A percentile compares a stretch with the other conserved stretches of the same genome.
Evolutionary conservation across 1,284 basidiomycete genomes (phyloP).

Genomic region (Apiotrichum gracile): DNA sequence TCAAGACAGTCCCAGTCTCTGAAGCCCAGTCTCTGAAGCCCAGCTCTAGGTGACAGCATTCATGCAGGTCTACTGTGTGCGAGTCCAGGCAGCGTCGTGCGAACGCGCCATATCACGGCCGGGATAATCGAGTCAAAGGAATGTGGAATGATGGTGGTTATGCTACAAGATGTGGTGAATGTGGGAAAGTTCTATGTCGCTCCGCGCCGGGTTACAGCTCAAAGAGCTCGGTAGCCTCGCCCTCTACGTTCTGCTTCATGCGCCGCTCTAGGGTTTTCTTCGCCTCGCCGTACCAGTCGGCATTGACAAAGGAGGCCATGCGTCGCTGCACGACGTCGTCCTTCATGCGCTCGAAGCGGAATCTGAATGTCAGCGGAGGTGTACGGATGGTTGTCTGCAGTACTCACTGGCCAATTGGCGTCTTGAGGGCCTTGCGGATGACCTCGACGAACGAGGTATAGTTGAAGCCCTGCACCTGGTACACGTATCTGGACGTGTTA

Average conservation of each 20-base stretch:
- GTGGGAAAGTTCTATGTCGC: too few relatives aligned
- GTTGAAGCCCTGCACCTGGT: constrained; percentile 17
- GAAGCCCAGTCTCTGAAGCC: too few relatives aligned
- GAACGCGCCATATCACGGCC: too few relatives aligned
- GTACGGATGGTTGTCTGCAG: too few relatives aligned
- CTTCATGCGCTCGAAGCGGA: constrained; percentile 4
- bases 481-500: constrained; percentile 10
- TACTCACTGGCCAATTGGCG: constrained; percentile 14
- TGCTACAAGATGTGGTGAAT: too few relatives aligned
- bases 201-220: neutral
- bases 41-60: too few relatives aligned
- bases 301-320: constrained; percentile 11
- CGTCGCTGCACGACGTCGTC: constrained; percentile 14
- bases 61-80: too few relatives aligned
- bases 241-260: constrained; percentile 14
- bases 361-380: neutral
- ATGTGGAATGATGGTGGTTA: too few relatives aligned
- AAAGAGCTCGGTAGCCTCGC: neutral
- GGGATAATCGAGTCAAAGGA: too few relatives aligned
- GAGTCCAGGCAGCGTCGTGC: too few relatives aligned
- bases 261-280: constrained; percentile 15
- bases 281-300: constrained; percentile 22
- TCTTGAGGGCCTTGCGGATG: constrained; percentile 17
- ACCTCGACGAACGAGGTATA: constrained; percentile 19
- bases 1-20: too few relatives aligned